Conservation (phyloP, 1,284 basidiomycete genomes). For the Tylopilus sp. region DNA sequence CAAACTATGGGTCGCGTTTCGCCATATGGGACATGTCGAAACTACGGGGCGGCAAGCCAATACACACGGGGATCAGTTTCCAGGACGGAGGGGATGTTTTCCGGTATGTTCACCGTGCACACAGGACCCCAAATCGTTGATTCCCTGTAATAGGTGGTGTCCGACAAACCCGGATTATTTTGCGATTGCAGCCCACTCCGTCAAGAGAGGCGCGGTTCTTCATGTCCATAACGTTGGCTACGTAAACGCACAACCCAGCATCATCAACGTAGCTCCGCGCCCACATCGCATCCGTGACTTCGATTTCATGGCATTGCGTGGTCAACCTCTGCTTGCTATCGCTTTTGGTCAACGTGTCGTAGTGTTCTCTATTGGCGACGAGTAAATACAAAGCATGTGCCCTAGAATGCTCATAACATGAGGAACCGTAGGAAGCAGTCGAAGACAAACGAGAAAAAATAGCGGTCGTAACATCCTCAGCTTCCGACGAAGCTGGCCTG, state of each 20-base stretch:
- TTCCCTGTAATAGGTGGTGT: constrained; percentile 54
- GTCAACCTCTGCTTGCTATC: constrained; percentile 60
- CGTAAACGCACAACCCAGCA: constrained; percentile 56
- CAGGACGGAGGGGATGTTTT: constrained; percentile 63
- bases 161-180: constrained; percentile 69
- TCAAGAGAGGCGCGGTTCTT: constrained; percentile 57
- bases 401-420: constrained; percentile 13
- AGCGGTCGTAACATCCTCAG: constrained; percentile 4
- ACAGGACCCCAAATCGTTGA: constrained; percentile 5
- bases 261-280: constrained; percentile 51
- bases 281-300: constrained; percentile 68
- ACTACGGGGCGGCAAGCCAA: constrained; percentile 67
- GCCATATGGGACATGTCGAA: constrained; percentile 70
- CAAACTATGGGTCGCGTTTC: constrained; percentile 62
- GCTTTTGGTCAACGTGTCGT: constrained; percentile 55
- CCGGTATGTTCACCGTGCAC: constrained; percentile 43
- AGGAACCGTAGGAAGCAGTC: background rate
- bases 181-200: constrained; percentile 59
- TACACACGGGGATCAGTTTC: constrained; percentile 53
- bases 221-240: constrained; percentile 64
- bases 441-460: background rate
- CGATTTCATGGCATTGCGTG: constrained; percentile 59
- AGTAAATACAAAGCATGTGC: constrained; percentile 29
- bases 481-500: constrained; percentile 27
- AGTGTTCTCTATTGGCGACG: constrained; percentile 48